phyloP scores from a whole-genome alignment of 345 rosid species.

The Eucalyptus guilfoylei region DNA sequence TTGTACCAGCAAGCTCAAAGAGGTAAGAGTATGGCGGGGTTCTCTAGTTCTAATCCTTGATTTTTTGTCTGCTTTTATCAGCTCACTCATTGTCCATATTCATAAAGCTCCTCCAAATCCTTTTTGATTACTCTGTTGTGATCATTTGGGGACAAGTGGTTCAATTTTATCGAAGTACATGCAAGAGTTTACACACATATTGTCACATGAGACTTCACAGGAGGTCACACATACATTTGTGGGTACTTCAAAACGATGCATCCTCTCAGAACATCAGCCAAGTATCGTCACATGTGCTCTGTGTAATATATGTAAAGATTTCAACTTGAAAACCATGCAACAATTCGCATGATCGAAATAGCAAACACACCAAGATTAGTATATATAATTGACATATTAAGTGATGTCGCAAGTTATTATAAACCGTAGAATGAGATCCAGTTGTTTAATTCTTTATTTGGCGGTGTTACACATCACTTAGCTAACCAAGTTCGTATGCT shows the following conservation, averaged over 20 bases:
- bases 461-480: background rate
- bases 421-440: background rate
- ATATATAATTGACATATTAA: background rate
- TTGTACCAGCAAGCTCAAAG: constrained; percentile 46
- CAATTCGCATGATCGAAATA: background rate
- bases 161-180: background rate
- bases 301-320: background rate
- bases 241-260: background rate
- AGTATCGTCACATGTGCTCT: background rate
- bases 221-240: background rate
- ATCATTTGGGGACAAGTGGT: background rate
- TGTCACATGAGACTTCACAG: background rate
- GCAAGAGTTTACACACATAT: background rate
- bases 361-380: background rate
- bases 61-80: background rate
- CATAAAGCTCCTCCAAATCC: background rate
- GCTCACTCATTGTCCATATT: background rate
- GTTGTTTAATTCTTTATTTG: background rate
- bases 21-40: constrained; percentile 1
- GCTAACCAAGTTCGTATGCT: background rate
- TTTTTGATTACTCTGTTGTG: background rate
- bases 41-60: background rate
- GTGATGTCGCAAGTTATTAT: background rate
- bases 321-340: background rate
- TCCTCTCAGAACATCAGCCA: background rate